These are phyloP conservation scores for Syncephalastrum monosporum DNA, from an alignment of 371 early-diverging fungal species.

Conservation along the genomic window DNA sequence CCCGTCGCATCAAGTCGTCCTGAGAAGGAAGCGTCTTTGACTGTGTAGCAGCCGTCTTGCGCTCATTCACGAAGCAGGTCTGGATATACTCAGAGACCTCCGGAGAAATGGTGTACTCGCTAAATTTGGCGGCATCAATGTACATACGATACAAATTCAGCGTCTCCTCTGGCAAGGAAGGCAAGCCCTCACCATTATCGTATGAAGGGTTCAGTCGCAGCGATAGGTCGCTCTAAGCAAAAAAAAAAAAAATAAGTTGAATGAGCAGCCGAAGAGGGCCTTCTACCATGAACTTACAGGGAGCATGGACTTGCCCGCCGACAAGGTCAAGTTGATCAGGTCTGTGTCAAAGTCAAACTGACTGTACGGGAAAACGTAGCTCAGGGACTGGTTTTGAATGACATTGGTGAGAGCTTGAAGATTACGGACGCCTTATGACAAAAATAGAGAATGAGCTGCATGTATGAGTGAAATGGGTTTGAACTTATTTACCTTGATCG, in stretches of 20 bases:
- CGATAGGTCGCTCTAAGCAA: conserved; percentile 47
- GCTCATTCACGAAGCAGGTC: conserved; percentile 50
- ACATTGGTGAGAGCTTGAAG: conserved; percentile 54
- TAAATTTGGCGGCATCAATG: conserved; percentile 42
- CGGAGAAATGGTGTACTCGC: conserved; percentile 51
- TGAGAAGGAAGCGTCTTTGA: conserved; percentile 30
- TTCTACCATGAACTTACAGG: conserved; percentile 42
- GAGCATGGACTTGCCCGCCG: conserved; percentile 55
- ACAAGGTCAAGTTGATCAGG: conserved; percentile 49
- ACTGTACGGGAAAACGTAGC: conserved; percentile 61
- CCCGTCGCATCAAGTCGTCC: conserved; percentile 48
- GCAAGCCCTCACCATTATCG: conserved; percentile 8
- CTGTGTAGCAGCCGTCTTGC: conserved; percentile 45
- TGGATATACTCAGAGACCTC: conserved; percentile 62
- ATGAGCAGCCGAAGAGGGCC: background rate
- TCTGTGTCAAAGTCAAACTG: conserved; percentile 64
- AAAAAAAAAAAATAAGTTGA: conserved; percentile 5
- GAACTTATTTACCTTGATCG: conserved; percentile 41
- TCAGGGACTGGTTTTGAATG: conserved; percentile 53
- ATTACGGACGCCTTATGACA: conserved; percentile 55
- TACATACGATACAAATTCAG: conserved; percentile 47
- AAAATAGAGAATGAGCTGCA: background rate
- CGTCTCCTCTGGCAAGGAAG: conserved; percentile 26
- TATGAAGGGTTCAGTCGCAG: conserved; percentile 33
- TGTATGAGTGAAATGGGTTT: background rate